Conservation (phyloP, 1,139 yeast genomes). For the Kodamaea sp. region DNA sequence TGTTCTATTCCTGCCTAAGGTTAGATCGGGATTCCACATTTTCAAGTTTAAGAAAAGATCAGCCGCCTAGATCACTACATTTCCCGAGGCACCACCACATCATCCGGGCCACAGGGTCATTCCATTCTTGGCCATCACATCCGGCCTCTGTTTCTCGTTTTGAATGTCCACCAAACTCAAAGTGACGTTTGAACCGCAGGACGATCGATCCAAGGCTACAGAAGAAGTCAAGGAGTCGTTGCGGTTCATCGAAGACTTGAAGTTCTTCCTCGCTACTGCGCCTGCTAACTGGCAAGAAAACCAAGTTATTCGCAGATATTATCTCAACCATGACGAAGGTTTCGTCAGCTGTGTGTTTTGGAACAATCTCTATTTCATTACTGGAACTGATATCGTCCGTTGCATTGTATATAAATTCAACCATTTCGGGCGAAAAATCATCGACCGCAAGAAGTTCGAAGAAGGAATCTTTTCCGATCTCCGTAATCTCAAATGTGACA, state of each 20-base stretch:
- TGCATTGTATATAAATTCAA: constrained; percentile 87
- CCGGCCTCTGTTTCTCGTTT: background rate
- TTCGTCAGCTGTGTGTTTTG: constrained; percentile 90
- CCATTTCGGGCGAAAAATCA: constrained; percentile 83
- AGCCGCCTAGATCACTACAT: no score
- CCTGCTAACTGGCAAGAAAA: constrained; percentile 94
- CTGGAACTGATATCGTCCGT: constrained; percentile 95
- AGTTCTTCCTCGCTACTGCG: constrained; percentile 85
- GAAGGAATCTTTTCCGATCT: constrained; percentile 94
- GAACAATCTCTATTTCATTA: constrained; percentile 86
- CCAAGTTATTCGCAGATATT: constrained; percentile 84
- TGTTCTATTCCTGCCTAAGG: no score
- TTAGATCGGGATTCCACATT: no score
- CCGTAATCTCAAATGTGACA: constrained; percentile 81
- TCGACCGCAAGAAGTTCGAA: constrained; percentile 91
- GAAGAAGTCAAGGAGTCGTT: constrained; percentile 51
- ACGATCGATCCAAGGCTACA: constrained; percentile 7
- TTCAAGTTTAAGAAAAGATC: no score
- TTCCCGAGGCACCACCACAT: no score
- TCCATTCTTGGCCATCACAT: background rate
- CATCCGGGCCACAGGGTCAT: no score
- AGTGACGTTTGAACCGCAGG: constrained; percentile 10
- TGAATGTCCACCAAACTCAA: constrained; percentile 10
- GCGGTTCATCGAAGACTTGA: constrained; percentile 70
- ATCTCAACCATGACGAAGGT: constrained; percentile 85